Percentiles rank a stretch among this genome's conserved stretches.
Evolutionary conservation across 108 stramenopile genomes (phyloP).

Genomic region (Discostella pseudostelligera): DNA sequence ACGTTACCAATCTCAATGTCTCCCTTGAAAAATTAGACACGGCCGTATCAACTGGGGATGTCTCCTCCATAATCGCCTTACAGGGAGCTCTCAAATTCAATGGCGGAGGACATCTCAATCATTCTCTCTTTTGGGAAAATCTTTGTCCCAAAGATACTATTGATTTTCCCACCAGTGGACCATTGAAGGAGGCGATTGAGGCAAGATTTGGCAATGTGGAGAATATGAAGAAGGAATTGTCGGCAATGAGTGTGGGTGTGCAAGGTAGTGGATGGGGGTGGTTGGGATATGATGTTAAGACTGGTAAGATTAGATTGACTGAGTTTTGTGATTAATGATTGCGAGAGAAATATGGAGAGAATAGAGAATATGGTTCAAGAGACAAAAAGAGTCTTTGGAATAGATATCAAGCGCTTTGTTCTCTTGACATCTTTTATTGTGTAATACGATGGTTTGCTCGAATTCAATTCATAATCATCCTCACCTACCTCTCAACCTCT

Average conservation of each 20-base stretch:
- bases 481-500: too few relatives aligned
- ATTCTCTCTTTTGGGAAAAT: conserved; percentile 98
- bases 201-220: conserved; percentile 85
- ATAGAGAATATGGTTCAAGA: too few relatives aligned
- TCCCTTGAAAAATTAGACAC: conserved; percentile 85
- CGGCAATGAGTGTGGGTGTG: conserved; percentile 83
- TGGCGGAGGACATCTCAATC: conserved; percentile 98
- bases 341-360: neutral
- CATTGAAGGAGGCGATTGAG: conserved; percentile 72
- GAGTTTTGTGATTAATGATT: neutral
- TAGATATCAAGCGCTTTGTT: too few relatives aligned
- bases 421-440: too few relatives aligned
- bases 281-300: conserved; percentile 90
- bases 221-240: conserved; percentile 72
- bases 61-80: conserved; percentile 69
- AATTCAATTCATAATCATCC: too few relatives aligned
- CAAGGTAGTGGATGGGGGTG: conserved; percentile 99
- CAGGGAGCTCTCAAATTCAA: conserved; percentile 96
- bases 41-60: conserved; percentile 73
- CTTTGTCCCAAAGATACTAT: conserved; percentile 57
- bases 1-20: conserved; percentile 91
- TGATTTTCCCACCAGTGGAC: conserved; percentile 42
- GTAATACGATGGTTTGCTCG: too few relatives aligned
- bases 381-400: too few relatives aligned
- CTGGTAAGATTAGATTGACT: conserved; percentile 23